Conservation (phyloP, 192 early-diverging fungal genomes). For the Coemansia sp. region DNA sequence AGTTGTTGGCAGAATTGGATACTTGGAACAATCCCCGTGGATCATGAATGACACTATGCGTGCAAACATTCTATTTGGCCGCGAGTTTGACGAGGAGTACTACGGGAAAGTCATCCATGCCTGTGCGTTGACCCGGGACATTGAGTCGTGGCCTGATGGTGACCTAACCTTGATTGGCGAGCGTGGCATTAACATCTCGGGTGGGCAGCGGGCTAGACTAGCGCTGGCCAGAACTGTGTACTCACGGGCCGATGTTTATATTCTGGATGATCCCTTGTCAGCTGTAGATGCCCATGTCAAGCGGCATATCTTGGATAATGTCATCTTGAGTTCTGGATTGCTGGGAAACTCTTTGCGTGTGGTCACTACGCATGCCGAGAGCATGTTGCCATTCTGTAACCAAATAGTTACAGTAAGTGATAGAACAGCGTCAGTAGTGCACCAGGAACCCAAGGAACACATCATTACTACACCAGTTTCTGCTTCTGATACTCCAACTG, state of each 20-base stretch:
- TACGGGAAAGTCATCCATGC: constrained; percentile 2
- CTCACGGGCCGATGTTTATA: constrained; percentile 18
- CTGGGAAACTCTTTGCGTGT: constrained; percentile 5
- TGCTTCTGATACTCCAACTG: neutral
- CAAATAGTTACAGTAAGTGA: neutral
- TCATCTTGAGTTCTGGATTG: constrained; percentile 14
- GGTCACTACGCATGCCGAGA: neutral
- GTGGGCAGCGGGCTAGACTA: constrained; percentile 13
- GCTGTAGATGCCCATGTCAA: constrained; percentile 6
- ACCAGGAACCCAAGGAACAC: neutral
- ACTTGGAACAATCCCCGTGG: constrained; percentile 67
- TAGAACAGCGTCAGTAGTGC: neutral
- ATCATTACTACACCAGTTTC: neutral
- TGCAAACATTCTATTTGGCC: constrained; percentile 19
- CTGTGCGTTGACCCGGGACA: constrained; percentile 4
- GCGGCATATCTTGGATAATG: constrained; percentile 15
- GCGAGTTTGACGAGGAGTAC: constrained; percentile 9
- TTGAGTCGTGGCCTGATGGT: neutral
- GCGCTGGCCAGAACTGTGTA: constrained; percentile 22
- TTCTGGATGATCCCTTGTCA: neutral
- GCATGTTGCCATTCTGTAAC: constrained; percentile 9
- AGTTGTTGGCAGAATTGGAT: constrained; percentile 66
- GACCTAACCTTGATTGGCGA: constrained; percentile 9
- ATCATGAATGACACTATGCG: constrained; percentile 16
- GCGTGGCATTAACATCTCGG: constrained; percentile 21